Conservation (phyloP, 75 land plant genomes). For the Pinus tabuliformis region DNA sequence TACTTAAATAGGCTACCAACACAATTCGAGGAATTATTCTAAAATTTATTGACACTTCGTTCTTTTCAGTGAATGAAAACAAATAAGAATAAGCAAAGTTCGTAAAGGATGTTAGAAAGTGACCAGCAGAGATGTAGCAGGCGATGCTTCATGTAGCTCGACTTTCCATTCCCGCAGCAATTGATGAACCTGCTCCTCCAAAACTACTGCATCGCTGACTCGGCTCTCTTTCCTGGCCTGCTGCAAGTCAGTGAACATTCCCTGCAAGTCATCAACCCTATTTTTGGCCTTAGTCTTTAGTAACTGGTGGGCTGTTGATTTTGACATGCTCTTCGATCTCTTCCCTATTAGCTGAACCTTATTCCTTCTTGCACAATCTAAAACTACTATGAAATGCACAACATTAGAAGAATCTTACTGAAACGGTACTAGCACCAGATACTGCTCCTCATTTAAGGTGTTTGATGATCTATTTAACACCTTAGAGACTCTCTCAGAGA, state of each 20-base stretch:
- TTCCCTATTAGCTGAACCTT: not conserved
- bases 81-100: not conserved
- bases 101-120: not conserved
- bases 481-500: too few species aligned
- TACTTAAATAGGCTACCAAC: not conserved
- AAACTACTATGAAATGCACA: too few species aligned
- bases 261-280: constrained; percentile 39
- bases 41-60: not conserved
- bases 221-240: constrained; percentile 32
- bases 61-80: not conserved
- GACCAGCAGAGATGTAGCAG: constrained; percentile 12
- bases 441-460: too few species aligned
- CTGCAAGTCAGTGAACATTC: constrained; percentile 35
- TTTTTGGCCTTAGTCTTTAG: constrained; percentile 13
- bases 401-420: too few species aligned
- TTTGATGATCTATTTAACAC: too few species aligned
- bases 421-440: too few species aligned
- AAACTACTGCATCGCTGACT: constrained; percentile 23
- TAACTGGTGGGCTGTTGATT: not conserved
- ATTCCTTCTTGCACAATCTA: too few species aligned
- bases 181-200: constrained; percentile 48
- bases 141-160: constrained; percentile 18
- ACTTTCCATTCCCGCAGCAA: constrained; percentile 45
- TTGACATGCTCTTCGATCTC: constrained; percentile 2
- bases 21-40: constrained; percentile 3